A percentile compares a stretch with the other conserved stretches of the same genome.
These are phyloP conservation scores for Moricandia moricandioides DNA, from an alignment of 345 rosid genomes.

Conservation along the genomic window DNA sequence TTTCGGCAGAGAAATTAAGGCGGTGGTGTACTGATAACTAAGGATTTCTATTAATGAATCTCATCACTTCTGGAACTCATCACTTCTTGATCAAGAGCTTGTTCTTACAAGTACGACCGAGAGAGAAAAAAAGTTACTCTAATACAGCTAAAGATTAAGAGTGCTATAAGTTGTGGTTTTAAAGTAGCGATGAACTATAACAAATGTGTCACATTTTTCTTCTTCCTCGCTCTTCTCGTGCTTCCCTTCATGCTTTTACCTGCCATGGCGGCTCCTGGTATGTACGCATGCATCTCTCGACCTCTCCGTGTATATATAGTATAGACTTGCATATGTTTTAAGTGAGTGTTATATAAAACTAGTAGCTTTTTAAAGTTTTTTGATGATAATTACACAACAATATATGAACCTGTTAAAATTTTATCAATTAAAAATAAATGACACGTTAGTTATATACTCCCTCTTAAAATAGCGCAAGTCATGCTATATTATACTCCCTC, in stretches of 20 bases:
- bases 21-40: conserved; percentile 2
- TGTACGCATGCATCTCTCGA: conserved; percentile 1
- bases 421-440: not conserved
- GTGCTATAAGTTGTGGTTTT: not conserved
- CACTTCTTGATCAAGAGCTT: not conserved
- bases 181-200: not conserved
- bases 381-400: not conserved
- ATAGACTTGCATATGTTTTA: not conserved
- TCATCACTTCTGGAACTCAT: not conserved
- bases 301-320: not conserved
- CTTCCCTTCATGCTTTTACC: conserved; percentile 1
- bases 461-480: not conserved
- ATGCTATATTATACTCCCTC: not conserved
- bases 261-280: conserved; percentile 16
- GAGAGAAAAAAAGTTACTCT: not conserved
- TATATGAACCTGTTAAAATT: not conserved
- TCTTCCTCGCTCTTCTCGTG: conserved; percentile 8
- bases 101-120: not conserved
- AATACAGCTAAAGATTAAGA: not conserved
- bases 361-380: not conserved
- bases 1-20: not conserved
- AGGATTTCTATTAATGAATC: conserved; percentile 15
- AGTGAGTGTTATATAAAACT: not conserved
- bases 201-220: not conserved
- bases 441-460: not conserved